Percentiles rank a stretch among this genome's conserved stretches.
Conservation (phyloP, 257 asterid genomes). For the Lithospermum erythrorhizon region DNA sequence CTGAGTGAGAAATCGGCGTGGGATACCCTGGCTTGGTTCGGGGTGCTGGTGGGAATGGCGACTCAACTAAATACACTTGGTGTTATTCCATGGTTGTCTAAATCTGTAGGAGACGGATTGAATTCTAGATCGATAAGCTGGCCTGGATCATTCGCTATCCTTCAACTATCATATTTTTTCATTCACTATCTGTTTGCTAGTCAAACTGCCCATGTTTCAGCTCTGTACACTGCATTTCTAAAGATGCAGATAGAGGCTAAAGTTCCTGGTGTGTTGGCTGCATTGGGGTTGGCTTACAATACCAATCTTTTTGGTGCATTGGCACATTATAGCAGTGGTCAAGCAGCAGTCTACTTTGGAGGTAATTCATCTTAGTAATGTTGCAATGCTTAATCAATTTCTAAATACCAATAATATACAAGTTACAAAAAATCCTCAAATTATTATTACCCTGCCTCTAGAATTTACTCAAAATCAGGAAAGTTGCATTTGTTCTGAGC, state of each 20-base stretch:
- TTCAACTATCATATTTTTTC: conserved; percentile 61
- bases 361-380: conserved; percentile 25
- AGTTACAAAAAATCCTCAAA: no score
- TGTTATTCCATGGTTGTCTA: conserved; percentile 54
- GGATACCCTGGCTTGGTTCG: conserved; percentile 48
- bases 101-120: conserved; percentile 21
- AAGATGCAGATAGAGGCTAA: conserved; percentile 62
- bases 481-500: conserved; percentile 2
- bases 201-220: conserved; percentile 43
- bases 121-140: conserved; percentile 22
- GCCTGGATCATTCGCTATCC: conserved; percentile 48
- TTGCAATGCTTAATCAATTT: neutral
- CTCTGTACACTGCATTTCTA: conserved; percentile 25
- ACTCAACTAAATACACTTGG: conserved; percentile 47
- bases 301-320: conserved; percentile 77
- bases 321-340: conserved; percentile 91
- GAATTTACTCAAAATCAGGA: neutral
- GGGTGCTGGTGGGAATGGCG: conserved; percentile 69
- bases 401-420: no score
- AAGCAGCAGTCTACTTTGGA: conserved; percentile 81
- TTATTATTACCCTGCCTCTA: no score
- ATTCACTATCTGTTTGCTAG: conserved; percentile 83
- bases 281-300: conserved; percentile 25
- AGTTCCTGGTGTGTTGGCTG: conserved; percentile 29
- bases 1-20: conserved; percentile 34